A percentile compares a stretch with the other conserved stretches of the same genome.
phyloP scores from a whole-genome alignment of 495 filamentous ascomycete species.

The Venustampulla echinocandica region DNA sequence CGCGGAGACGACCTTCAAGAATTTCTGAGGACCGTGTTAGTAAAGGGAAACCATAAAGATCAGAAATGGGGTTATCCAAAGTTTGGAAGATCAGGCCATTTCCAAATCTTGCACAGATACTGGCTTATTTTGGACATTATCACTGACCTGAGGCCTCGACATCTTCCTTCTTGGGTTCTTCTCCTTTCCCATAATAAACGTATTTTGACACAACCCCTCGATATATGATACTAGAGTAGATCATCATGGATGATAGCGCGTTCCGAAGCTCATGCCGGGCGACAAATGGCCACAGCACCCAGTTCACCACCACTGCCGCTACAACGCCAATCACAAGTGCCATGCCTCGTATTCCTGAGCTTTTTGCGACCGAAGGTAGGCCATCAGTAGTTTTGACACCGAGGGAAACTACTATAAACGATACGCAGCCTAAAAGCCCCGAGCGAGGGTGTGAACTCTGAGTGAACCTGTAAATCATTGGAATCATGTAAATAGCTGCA shows the following conservation, averaged over 20 bases:
- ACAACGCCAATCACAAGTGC: slow-evolving; percentile 44
- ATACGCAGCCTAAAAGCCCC: slow-evolving; percentile 35
- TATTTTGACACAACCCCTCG: slow-evolving; percentile 47
- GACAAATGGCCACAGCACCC: slow-evolving; percentile 52
- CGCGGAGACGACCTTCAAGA: slow-evolving; percentile 46
- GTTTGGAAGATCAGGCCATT: too few relatives aligned
- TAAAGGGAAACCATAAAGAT: too few relatives aligned
- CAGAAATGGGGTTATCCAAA: too few relatives aligned
- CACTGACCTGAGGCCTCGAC: slow-evolving; percentile 33
- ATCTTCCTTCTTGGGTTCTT: slow-evolving; percentile 40
- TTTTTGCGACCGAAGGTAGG: slow-evolving; percentile 27
- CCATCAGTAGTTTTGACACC: slow-evolving; percentile 29
- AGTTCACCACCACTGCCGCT: slow-evolving; percentile 44
- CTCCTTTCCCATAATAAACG: slow-evolving; percentile 45
- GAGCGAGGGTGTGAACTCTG: slow-evolving; percentile 43
- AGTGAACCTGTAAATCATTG: slow-evolving; percentile 50
- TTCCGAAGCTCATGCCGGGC: slow-evolving; percentile 50
- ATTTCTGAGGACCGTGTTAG: slow-evolving; percentile 29
- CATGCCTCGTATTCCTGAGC: slow-evolving; percentile 39
- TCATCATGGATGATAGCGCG: slow-evolving; percentile 43
- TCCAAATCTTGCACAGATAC: not conserved
- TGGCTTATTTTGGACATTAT: too few relatives aligned
- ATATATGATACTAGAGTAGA: slow-evolving; percentile 47
- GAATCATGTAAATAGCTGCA: slow-evolving; percentile 46
- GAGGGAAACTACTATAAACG: slow-evolving; percentile 47